Evolutionary conservation across 2,329 filamentous ascomycete genomes (phyloP), one percentile per base, ranked within the genome.

Genomic region (Colletotrichum salicis): DNA sequence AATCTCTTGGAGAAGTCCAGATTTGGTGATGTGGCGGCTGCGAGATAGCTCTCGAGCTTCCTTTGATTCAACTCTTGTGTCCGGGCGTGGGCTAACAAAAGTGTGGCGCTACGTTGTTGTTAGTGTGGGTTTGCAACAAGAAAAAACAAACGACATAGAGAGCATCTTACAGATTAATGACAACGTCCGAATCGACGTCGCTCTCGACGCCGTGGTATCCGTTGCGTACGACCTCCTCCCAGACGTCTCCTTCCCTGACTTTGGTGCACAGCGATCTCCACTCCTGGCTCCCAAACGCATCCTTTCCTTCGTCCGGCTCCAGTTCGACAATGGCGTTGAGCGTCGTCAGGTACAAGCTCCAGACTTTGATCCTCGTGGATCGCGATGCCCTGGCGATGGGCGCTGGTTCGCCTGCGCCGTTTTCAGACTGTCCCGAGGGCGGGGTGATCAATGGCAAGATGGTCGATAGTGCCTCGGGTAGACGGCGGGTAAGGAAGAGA

Each of bases 311-410:
- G 76, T 97, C 94, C 1, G 93, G 87, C 67, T 95, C 94, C 79
- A 98, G 86, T 78, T 98, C 96, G 45, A 97, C 86, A 74, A 98
- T 93, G 51, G 94, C 93, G 84, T 98, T 97, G 74, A 98, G 86
- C 62, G 98, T 92, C 22, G 95, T 97, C 75, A 98, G 88, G 80
- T 98, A 99, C 77, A 99, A 88, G 81, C 95, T 97, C 96, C 96
- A 99, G 74, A 98, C 93, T 83, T 98, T 99, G 81, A 97, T 93
- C 75, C 95, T 88, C 69, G 94, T 96, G 37, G 92, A 93, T 75
- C 93, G 90, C 54, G 93, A 95, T 64, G 94, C 94, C 74, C 88
- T 90, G 65, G 94, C 92, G 64, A 98, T 91, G 5, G 95, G 94
- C 33, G 94, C 92, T 33, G 89, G 85, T 69, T 90, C 87, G 45